Conservation (phyloP, 1,139 yeast genomes). For the Hyphopichia wangnamkhiaoensis region DNA sequence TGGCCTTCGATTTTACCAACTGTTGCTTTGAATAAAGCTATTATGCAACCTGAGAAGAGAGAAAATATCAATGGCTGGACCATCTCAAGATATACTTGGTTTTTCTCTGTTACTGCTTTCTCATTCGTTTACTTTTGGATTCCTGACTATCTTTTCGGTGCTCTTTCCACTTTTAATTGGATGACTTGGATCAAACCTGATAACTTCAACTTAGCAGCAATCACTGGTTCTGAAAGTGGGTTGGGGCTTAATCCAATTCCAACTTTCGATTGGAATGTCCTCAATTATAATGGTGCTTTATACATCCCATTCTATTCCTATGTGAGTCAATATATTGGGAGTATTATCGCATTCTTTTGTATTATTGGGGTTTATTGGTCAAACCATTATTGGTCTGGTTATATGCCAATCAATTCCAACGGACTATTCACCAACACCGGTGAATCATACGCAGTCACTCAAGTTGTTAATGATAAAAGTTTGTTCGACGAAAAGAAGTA, state of each 20-base stretch:
- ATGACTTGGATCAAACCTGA: conserved; percentile 38
- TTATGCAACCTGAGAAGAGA: conserved; percentile 42
- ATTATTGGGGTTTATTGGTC: conserved; percentile 50
- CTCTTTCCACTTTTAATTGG: conserved; percentile 38
- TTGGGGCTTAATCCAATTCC: conserved; percentile 63
- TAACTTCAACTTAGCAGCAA: conserved; percentile 43
- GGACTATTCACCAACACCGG: conserved; percentile 52
- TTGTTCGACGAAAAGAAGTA: conserved; percentile 42
- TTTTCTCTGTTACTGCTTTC: conserved; percentile 20
- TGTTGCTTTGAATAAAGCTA: conserved; percentile 57
- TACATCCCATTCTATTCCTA: conserved; percentile 50
- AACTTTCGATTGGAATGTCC: conserved; percentile 52
- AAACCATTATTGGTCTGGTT: conserved; percentile 53
- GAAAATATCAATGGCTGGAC: conserved; percentile 41
- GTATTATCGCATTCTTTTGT: conserved; percentile 40
- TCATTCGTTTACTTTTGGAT: conserved; percentile 37
- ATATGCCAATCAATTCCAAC: conserved; percentile 56
- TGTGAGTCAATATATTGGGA: conserved; percentile 42
- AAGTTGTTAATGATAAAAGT: conserved; percentile 38
- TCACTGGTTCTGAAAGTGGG: conserved; percentile 56
- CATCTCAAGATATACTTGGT: conserved; percentile 31
- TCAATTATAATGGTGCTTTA: conserved; percentile 25
- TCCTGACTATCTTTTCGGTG: conserved; percentile 34
- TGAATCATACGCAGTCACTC: conserved; percentile 37
- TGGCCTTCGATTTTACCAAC: conserved; percentile 62